These are phyloP conservation scores for Hemisphaericaspora xylanilytica DNA, from an alignment of 1,139 yeast species.

Conservation along the genomic window DNA sequence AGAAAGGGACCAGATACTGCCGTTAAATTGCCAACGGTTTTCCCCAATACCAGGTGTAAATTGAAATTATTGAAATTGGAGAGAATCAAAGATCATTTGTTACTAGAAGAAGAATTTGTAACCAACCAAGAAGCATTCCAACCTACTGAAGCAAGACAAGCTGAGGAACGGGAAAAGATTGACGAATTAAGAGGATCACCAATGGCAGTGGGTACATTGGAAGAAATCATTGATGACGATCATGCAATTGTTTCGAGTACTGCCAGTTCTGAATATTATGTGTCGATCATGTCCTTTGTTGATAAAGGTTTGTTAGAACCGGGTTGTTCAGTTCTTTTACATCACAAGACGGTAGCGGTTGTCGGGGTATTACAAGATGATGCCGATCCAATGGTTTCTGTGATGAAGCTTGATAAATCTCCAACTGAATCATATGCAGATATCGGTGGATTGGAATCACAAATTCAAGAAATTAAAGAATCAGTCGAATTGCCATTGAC, in stretches of 20 bases:
- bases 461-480: conserved; percentile 83
- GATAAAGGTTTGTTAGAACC: conserved; percentile 96
- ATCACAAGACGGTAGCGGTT: conserved; percentile 90
- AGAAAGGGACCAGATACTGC: conserved; percentile 91
- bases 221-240: conserved; percentile 96
- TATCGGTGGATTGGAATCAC: conserved; percentile 89
- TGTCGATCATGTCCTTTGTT: conserved; percentile 93
- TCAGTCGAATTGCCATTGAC: conserved; percentile 85
- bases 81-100: conserved; percentile 91
- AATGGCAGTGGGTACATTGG: conserved; percentile 93
- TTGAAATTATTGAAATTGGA: conserved; percentile 88
- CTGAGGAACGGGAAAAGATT: conserved; percentile 91
- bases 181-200: conserved; percentile 97
- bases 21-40: conserved; percentile 82
- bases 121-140: conserved; percentile 92
- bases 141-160: conserved; percentile 95
- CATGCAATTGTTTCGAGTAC: conserved; percentile 97
- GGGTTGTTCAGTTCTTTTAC: conserved; percentile 94
- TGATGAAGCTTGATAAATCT: conserved; percentile 95
- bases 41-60: conserved; percentile 92
- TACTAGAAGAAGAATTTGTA: conserved; percentile 94
- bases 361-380: conserved; percentile 96
- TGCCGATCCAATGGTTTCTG: conserved; percentile 96
- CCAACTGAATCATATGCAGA: conserved; percentile 97
- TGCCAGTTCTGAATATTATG: conserved; percentile 97